Evolutionary conservation across 129 eudicot genomes (phyloP).

Genomic region (Artemisia tridentata): DNA sequence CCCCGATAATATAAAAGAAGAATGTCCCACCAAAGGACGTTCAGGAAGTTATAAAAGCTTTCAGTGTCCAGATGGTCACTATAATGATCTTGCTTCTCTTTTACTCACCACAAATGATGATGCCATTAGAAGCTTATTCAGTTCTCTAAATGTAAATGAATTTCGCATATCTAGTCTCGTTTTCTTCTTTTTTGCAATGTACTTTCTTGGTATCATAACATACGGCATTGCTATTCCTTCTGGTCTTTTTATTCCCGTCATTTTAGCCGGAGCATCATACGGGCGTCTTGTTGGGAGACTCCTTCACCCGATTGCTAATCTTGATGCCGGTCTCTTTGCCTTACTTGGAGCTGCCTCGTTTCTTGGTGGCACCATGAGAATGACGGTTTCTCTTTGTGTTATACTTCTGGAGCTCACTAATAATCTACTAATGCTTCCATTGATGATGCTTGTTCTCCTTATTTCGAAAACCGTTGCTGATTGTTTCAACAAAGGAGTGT

Average conservation of each 20-base stretch:
- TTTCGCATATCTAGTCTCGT: conserved; percentile 64
- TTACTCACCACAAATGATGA: conserved; percentile 93
- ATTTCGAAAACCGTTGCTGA: conserved; percentile 95
- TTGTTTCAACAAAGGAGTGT: conserved; percentile 84
- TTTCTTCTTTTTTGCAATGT: conserved; percentile 57
- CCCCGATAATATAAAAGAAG: conserved; percentile 44
- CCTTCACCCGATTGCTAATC: conserved; percentile 52
- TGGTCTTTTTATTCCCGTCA: conserved; percentile 94
- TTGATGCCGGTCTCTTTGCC: conserved; percentile 75
- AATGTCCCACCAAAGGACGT: conserved; percentile 74
- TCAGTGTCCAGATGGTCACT: conserved; percentile 77
- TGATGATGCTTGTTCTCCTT: conserved; percentile 93
- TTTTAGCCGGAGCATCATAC: conserved; percentile 86
- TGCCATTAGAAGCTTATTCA: conserved; percentile 80
- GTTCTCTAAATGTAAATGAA: conserved; percentile 44
- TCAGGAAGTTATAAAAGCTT: conserved; percentile 82
- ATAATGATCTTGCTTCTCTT: conserved; percentile 97
- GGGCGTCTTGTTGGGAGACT: conserved; percentile 82
- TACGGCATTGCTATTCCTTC: conserved; percentile 96
- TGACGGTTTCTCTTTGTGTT: conserved; percentile 95
- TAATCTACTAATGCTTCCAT: conserved; percentile 79
- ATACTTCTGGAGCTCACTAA: conserved; percentile 92
- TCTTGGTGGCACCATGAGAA: conserved; percentile 98
- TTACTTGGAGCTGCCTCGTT: conserved; percentile 98
- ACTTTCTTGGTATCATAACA: conserved; percentile 71